phyloP scores from a whole-genome alignment of 2,329 filamentous ascomycete genomes.

The Epichloe aotearoae region DNA sequence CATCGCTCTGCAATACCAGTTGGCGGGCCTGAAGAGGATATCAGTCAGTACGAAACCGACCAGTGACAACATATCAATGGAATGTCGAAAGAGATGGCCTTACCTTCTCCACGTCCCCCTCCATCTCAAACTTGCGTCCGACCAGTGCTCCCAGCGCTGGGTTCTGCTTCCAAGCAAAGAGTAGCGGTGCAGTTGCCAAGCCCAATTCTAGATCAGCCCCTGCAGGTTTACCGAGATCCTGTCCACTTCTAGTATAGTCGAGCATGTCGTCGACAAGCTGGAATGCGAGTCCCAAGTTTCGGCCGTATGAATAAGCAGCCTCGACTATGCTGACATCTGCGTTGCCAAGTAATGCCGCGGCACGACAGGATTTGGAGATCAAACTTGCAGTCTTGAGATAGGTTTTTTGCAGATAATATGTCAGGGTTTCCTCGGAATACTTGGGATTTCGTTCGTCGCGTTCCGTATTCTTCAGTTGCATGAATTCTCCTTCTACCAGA shows the following conservation, averaged over 20 bases:
- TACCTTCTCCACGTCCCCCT: conserved; percentile 72
- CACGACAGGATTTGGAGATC: conserved; percentile 91
- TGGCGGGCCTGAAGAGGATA: conserved; percentile 56
- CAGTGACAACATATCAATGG: no score
- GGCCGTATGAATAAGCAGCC: conserved; percentile 81
- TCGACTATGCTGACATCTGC: conserved; percentile 69
- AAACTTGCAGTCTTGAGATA: conserved; percentile 93
- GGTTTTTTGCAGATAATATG: conserved; percentile 95
- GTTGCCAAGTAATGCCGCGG: conserved; percentile 73
- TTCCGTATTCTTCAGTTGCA: conserved; percentile 96
- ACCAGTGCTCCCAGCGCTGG: conserved; percentile 76
- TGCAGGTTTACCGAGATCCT: conserved; percentile 84
- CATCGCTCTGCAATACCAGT: conserved; percentile 69
- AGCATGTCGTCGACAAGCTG: conserved; percentile 97
- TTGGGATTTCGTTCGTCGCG: conserved; percentile 70
- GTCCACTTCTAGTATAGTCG: conserved; percentile 79
- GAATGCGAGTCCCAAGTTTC: conserved; percentile 88
- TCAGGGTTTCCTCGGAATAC: conserved; percentile 79
- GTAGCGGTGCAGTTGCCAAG: conserved; percentile 78
- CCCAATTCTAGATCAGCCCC: conserved; percentile 90
- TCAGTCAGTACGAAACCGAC: neutral
- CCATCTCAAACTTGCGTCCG: conserved; percentile 72
- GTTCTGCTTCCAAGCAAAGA: conserved; percentile 92
- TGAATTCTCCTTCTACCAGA: conserved; percentile 95
- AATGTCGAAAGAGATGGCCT: conserved; percentile 20